Base-by-base conservation (phyloP, 2,329 filamentous ascomycete genomes). In the Claviceps monticola region DNA sequence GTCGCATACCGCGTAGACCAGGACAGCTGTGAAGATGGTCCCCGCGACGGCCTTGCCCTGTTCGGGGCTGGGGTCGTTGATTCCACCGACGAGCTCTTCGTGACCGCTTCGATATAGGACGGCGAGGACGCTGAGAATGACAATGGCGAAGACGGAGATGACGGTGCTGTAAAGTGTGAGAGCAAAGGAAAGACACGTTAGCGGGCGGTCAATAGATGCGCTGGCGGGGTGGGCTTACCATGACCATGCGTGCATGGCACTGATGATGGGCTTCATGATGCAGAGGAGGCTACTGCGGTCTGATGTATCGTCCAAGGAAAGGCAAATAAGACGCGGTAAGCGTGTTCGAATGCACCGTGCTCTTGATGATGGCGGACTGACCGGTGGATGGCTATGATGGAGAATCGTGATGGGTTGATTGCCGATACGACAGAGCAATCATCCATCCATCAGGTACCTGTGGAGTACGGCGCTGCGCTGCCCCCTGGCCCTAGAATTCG, bases 191-290 rank as follows among this genome's bases (percentile, higher is more conserved):
- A 46, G 53, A 43, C 11, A 53, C 51, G 58, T 64, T 60, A 64
- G 63, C 57, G 41, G 16, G 23, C 7, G 19, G 13, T 19, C 29
- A 5, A 19, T 13, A 16, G 36, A 46, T 36, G 17, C 29, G n/a
- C 34, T n/a, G 34, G 48, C 13, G 14, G n/a, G 41, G 51, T 17
- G 6, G 54, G 68, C 81, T 65, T 75, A 96, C 90, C 90, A 95
- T 74, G 83, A 88, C 89, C 90, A 96, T 64, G 90, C 91, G 73
- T 95, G 90, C 73, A 90, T 79, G 59, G 88, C 84, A 65, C 88
- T 86, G 61, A 97, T 87, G 66, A 97, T 75, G 60, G 91, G 90
- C 83, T 96, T 96, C 90, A 96, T 96, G 65, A 63, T 80, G 74
- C 14, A 68, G 52, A n/a, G 8, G 13, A 9, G 41, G 46, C 29